Percentiles rank a stretch among this genome's conserved stretches.
phyloP scores from a whole-genome alignment of 495 filamentous ascomycete genomes.

The Hamigera avellanea region DNA sequence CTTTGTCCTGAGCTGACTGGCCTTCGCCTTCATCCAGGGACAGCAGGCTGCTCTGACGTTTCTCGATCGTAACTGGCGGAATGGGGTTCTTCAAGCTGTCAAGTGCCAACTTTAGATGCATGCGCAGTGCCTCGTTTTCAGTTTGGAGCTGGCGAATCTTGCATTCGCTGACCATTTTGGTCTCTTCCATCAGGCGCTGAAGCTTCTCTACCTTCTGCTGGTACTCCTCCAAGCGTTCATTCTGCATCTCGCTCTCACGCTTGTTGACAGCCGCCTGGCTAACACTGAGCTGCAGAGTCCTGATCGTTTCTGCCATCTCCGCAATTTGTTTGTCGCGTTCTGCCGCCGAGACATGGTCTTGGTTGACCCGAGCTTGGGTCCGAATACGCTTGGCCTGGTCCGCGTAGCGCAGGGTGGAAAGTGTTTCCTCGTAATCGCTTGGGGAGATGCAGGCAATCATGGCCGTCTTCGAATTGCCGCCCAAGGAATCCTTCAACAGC shows the following conservation, averaged over 20 bases:
- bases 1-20: conserved; percentile 17
- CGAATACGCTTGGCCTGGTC: conserved; percentile 97
- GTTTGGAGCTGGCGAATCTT: conserved; percentile 79
- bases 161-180: conserved; percentile 70
- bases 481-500: conserved; percentile 89
- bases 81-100: conserved; percentile 88
- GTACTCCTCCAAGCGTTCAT: conserved; percentile 81
- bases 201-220: conserved; percentile 73
- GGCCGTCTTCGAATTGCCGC: conserved; percentile 93
- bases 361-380: conserved; percentile 91
- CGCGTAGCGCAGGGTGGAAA: conserved; percentile 90
- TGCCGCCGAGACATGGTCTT: conserved; percentile 75
- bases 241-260: conserved; percentile 42
- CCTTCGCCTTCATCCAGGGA: conserved; percentile 26
- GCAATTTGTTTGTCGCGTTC: conserved; percentile 88
- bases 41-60: conserved; percentile 21
- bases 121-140: conserved; percentile 78
- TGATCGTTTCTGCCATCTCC: conserved; percentile 90
- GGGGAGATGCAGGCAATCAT: conserved; percentile 98
- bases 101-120: conserved; percentile 75
- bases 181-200: conserved; percentile 92
- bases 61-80: conserved; percentile 25
- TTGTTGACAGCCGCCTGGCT: conserved; percentile 35
- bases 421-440: conserved; percentile 92
- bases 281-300: conserved; percentile 65